phyloP scores from a whole-genome alignment of 2,329 filamentous ascomycete species.

The Raffaelea albimanens region DNA sequence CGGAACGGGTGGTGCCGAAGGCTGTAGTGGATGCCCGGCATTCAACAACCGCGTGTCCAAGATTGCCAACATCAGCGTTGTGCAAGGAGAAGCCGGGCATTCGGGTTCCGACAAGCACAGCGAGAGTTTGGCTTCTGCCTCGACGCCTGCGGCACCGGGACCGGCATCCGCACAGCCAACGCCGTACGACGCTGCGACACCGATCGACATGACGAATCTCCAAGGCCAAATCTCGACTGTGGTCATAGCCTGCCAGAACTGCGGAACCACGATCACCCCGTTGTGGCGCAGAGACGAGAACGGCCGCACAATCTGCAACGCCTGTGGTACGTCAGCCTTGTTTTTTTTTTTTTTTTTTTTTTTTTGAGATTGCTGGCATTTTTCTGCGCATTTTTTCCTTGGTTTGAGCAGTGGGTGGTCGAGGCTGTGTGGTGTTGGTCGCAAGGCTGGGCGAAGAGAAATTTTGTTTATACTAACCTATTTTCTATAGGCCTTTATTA shows the following conservation, averaged over 20 bases:
- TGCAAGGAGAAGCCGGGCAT: slow-evolving; percentile 24
- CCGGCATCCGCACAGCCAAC: no score
- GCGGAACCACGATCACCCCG: slow-evolving; percentile 90
- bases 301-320: slow-evolving; percentile 96
- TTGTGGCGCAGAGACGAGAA: slow-evolving; percentile 90
- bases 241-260: slow-evolving; percentile 92
- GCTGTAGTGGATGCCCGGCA: slow-evolving; percentile 89
- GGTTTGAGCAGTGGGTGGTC: background rate
- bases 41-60: slow-evolving; percentile 97
- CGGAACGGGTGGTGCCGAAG: slow-evolving; percentile 88
- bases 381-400: background rate
- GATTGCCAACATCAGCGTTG: slow-evolving; percentile 60
- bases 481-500: slow-evolving; percentile 68
- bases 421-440: no score
- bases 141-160: background rate
- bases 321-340: slow-evolving; percentile 63
- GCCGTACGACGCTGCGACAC: slow-evolving; percentile 26
- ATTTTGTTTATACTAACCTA: slow-evolving; percentile 14
- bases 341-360: background rate
- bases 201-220: slow-evolving; percentile 40
- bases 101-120: background rate
- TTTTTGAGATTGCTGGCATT: background rate
- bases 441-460: background rate
- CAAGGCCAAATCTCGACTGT: slow-evolving; percentile 46
- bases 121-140: background rate